Percentiles rank a stretch among this genome's conserved stretches.
Conservation (phyloP, 345 rosid genomes). For the Eucalyptus cloeziana region DNA sequence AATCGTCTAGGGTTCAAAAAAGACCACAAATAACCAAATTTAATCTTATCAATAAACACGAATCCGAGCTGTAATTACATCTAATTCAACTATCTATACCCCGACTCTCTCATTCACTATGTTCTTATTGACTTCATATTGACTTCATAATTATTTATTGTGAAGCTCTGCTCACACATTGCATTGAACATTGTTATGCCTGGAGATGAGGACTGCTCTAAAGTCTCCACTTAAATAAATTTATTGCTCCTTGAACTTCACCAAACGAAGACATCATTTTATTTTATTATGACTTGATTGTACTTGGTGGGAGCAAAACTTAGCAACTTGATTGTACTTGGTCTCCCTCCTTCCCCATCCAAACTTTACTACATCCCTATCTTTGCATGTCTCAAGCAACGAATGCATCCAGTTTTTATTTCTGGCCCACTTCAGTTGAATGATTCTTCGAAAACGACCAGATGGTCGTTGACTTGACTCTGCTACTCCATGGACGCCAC, state of each 20-base stretch:
- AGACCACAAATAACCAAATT: neutral
- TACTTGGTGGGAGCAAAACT: neutral
- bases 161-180: neutral
- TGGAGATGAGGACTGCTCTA: neutral
- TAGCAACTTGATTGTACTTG: no score
- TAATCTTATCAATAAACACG: neutral
- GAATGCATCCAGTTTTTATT: neutral
- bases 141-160: neutral
- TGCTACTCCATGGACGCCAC: neutral
- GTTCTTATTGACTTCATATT: neutral
- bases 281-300: neutral
- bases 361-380: neutral
- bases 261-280: neutral
- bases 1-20: neutral
- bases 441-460: neutral
- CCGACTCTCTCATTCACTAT: neutral
- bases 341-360: neutral
- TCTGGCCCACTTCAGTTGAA: neutral
- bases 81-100: neutral
- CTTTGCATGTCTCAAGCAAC: neutral
- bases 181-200: neutral
- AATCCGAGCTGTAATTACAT: neutral
- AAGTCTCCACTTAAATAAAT: neutral
- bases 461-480: neutral
- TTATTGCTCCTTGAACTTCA: neutral